These are phyloP conservation scores for Thalassia testudinum DNA, from an alignment of 116 monocot species.

Conservation along the genomic window DNA sequence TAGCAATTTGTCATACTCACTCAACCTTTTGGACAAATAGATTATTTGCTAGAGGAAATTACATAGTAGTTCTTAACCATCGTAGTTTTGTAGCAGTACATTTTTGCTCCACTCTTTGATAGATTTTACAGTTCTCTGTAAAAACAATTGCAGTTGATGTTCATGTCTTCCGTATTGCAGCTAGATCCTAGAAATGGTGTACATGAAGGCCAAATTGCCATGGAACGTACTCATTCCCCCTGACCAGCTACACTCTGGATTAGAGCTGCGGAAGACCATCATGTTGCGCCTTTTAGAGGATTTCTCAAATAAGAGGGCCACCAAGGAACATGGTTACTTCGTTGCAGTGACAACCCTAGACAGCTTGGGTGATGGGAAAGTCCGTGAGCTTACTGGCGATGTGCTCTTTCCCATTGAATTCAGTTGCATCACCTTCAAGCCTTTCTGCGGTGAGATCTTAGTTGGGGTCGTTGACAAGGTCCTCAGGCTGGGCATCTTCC, in stretches of 20 bases:
- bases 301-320: slow-evolving; percentile 40
- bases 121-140: no score
- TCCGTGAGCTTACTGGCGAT: slow-evolving; percentile 37
- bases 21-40: no score
- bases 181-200: slow-evolving; percentile 30
- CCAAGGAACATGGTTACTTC: slow-evolving; percentile 52
- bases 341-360: slow-evolving; percentile 41
- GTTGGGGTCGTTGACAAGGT: no score
- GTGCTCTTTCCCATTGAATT: no score
- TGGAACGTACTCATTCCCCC: slow-evolving; percentile 47
- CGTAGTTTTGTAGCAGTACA: no score
- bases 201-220: slow-evolving; percentile 42
- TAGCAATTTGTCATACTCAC: no score
- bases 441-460: slow-evolving; percentile 45
- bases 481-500: no score
- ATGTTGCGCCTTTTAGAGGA: slow-evolving; percentile 50
- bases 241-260: slow-evolving; percentile 30
- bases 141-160: no score
- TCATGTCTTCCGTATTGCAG: no score
- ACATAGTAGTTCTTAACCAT: no score
- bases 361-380: slow-evolving; percentile 40
- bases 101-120: no score
- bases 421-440: slow-evolving; percentile 55
- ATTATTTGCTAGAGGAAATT: no score
- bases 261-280: slow-evolving; percentile 44